These are phyloP conservation scores for Epithele typhae DNA, from an alignment of 768 basidiomycete genomes.

Conservation along the genomic window DNA sequence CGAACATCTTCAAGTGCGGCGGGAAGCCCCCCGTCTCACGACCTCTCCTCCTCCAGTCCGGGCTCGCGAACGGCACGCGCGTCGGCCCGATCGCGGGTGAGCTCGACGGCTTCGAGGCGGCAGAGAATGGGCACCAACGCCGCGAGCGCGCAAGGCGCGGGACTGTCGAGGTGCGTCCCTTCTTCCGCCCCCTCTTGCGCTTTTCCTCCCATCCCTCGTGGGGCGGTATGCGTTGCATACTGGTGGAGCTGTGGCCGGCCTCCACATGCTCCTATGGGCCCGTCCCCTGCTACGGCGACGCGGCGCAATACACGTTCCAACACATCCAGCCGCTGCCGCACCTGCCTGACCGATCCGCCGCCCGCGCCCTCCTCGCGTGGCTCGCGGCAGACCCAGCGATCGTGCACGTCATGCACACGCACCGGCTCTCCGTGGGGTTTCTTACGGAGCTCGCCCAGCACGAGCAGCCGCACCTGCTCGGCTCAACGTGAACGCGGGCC, in stretches of 20 bases:
- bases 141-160: constrained; percentile 56
- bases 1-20: constrained; percentile 62
- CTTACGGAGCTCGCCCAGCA: constrained; percentile 78
- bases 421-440: constrained; percentile 62
- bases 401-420: constrained; percentile 63
- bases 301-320: constrained; percentile 58
- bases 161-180: constrained; percentile 33
- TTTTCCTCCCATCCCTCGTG: not conserved
- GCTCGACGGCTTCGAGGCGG: constrained; percentile 46
- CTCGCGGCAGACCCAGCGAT: constrained; percentile 72
- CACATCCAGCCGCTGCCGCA: constrained; percentile 56
- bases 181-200: not conserved
- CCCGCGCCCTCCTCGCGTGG: constrained; percentile 48
- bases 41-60: constrained; percentile 35
- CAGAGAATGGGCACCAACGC: constrained; percentile 54
- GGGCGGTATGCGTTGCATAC: too few relatives aligned
- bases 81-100: constrained; percentile 62
- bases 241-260: not conserved
- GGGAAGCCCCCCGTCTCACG: constrained; percentile 24
- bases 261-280: constrained; percentile 51
- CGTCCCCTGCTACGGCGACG: constrained; percentile 29
- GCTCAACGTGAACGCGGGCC: constrained; percentile 62
- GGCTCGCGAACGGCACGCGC: constrained; percentile 62
- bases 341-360: constrained; percentile 58
- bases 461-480: constrained; percentile 64